phyloP scores from a whole-genome alignment of 1,284 basidiomycete genomes.

The Ustilago nuda region DNA sequence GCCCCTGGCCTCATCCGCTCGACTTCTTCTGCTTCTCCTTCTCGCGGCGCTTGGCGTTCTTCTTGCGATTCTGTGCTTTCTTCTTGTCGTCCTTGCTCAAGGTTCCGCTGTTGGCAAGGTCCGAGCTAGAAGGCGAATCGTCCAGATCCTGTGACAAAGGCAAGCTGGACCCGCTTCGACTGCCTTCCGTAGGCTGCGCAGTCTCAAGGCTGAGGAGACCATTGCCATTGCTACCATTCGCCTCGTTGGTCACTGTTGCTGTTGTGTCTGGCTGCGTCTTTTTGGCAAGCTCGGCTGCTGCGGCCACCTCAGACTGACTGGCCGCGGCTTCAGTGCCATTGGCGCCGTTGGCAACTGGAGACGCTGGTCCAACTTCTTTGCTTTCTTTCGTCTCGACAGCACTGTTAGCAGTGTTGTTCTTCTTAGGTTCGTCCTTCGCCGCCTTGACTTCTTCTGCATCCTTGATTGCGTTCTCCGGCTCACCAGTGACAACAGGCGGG shows the following conservation, averaged over 20 bases:
- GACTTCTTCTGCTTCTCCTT: slow-evolving; percentile 47
- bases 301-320: slow-evolving; percentile 18
- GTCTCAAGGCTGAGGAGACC: slow-evolving; percentile 15
- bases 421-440: not conserved
- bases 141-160: slow-evolving; percentile 34
- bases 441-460: slow-evolving; percentile 1
- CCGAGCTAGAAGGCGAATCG: slow-evolving; percentile 38
- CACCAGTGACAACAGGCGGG: slow-evolving; percentile 42
- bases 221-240: slow-evolving; percentile 2
- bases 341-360: not conserved
- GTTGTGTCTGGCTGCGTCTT: slow-evolving; percentile 17
- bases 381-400: not conserved
- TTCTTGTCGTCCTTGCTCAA: slow-evolving; percentile 48
- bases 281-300: slow-evolving; percentile 22
- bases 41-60: slow-evolving; percentile 47
- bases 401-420: not conserved
- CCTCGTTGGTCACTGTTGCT: not conserved
- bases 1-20: not conserved
- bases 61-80: slow-evolving; percentile 43
- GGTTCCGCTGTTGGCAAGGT: slow-evolving; percentile 38
- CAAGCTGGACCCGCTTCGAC: slow-evolving; percentile 28
- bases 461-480: slow-evolving; percentile 38
- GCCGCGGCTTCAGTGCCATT: slow-evolving; percentile 11
- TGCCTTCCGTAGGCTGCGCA: not conserved
- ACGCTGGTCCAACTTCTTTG: slow-evolving; percentile 5